Conservation (phyloP, 2,329 filamentous ascomycete genomes). For the Alternaria atra region DNA sequence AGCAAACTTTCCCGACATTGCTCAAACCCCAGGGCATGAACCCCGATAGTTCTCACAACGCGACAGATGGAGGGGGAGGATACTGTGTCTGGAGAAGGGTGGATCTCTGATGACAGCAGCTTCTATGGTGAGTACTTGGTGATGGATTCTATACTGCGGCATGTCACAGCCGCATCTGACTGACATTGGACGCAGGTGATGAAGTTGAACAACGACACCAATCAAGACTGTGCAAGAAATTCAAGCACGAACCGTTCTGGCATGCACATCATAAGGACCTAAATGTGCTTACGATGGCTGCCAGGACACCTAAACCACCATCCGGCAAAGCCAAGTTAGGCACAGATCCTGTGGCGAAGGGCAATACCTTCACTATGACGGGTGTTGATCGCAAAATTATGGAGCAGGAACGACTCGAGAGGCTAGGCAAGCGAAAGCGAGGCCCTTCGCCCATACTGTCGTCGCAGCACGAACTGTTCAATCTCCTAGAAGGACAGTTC, state of each 20-base stretch:
- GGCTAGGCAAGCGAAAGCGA: slow-evolving; percentile 22
- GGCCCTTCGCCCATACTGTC: slow-evolving; percentile 13
- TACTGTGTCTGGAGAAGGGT: slow-evolving; percentile 43
- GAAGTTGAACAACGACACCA: slow-evolving; percentile 39
- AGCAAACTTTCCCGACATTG: slow-evolving; percentile 3
- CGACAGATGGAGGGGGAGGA: slow-evolving; percentile 37
- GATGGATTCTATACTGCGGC: background rate
- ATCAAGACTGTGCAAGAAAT: slow-evolving; percentile 24
- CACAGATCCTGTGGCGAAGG: slow-evolving; percentile 2
- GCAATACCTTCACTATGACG: slow-evolving; percentile 12
- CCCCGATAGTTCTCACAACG: background rate
- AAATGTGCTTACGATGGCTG: slow-evolving; percentile 31
- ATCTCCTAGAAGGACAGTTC: slow-evolving; percentile 65
- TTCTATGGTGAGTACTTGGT: slow-evolving; percentile 53
- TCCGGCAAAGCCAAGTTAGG: slow-evolving; percentile 3
- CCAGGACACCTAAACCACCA: slow-evolving; percentile 2
- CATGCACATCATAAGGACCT: slow-evolving; percentile 30
- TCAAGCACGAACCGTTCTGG: slow-evolving; percentile 31
- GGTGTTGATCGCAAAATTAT: slow-evolving; percentile 21
- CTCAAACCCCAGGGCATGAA: slow-evolving; percentile 14
- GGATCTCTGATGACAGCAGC: slow-evolving; percentile 55
- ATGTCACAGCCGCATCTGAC: background rate
- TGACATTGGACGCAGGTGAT: slow-evolving; percentile 34
- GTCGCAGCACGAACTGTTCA: slow-evolving; percentile 49
- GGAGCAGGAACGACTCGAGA: slow-evolving; percentile 23